Percentiles rank a stretch among this genome's conserved stretches.
Conservation (phyloP, 179 eudicot species). For the Corrigiola litoralis region DNA sequence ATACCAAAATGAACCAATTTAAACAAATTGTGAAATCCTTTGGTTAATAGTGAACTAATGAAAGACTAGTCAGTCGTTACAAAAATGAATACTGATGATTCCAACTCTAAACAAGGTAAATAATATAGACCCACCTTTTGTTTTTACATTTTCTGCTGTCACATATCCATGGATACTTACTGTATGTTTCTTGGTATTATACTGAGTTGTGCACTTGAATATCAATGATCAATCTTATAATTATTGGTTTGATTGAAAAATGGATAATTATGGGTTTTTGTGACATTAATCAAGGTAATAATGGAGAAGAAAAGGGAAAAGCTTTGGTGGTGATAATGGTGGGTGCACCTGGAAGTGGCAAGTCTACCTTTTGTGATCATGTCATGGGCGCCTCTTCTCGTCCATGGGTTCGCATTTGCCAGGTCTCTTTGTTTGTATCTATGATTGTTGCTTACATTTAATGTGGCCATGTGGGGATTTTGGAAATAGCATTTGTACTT, state of each 20-base stretch:
- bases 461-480: neutral
- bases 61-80: neutral
- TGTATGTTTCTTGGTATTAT: too few species aligned
- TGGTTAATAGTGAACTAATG: too few species aligned
- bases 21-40: too few species aligned
- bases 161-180: too few species aligned
- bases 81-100: constrained; percentile 5
- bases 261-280: neutral
- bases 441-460: neutral
- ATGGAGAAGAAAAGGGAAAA: constrained; percentile 26
- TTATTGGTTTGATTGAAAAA: neutral
- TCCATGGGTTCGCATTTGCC: constrained; percentile 86
- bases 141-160: neutral
- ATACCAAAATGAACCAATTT: too few species aligned
- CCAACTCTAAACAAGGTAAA: constrained; percentile 1
- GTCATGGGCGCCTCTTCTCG: constrained; percentile 55
- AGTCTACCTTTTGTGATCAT: constrained; percentile 81
- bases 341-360: constrained; percentile 96
- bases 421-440: constrained; percentile 38
- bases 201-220: too few species aligned
- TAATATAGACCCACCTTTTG: neutral
- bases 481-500: neutral
- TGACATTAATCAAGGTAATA: neutral
- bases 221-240: neutral
- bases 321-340: constrained; percentile 54